Base-by-base conservation (phyloP, 2,329 filamentous ascomycete species). In the Cadophora gregata region DNA sequence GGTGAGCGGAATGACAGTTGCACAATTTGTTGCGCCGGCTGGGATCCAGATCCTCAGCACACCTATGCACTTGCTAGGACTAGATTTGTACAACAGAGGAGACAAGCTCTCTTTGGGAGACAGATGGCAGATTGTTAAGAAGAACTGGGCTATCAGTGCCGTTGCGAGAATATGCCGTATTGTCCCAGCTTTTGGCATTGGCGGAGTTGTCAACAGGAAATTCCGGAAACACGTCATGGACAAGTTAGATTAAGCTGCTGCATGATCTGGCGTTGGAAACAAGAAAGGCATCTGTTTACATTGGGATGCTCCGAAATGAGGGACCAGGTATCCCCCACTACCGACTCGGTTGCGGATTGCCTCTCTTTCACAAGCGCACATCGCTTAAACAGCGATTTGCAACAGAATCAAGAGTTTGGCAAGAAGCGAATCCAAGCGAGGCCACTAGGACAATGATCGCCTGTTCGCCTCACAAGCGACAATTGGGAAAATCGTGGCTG, bases 171-270 rank as follows among this genome's bases (percentile, higher is more conserved):
- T 97, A 79, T 91, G 91, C 68, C 86, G 94, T 75, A 97, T 97
- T 73, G 85, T 97, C 2, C 93, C 93, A 21, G 93, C 93, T 0
- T 97, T 95, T 81, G 94, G 93, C 1, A 84, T 97, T 14, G 94
- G 93, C 0, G 93, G 93, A 0, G 92, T 97, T 12, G 90, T 96
- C 12, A 97, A 97, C 79, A 85, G 84, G 67, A 89, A 91, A 75
- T 82, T 95, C 53, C 84, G 93, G 72, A 82, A 80, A 75, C 81
- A 77, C 62, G 76, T 95, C 72, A 93, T 97, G 65, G 62, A 42
- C 45, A 68, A 53, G 58, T 55, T 72, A 50, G 70, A 72, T 48
- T 74, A 51, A 67, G 27, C 3, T 42, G 31, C 48, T 38, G 19
- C 16, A 38, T 19, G 8, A 53, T 31, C 31, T 53, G 31, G 31